A percentile compares a stretch with the other conserved stretches of the same genome.
Conservation (phyloP, 2,329 filamentous ascomycete species). For the Leptographium radiaticola region DNA sequence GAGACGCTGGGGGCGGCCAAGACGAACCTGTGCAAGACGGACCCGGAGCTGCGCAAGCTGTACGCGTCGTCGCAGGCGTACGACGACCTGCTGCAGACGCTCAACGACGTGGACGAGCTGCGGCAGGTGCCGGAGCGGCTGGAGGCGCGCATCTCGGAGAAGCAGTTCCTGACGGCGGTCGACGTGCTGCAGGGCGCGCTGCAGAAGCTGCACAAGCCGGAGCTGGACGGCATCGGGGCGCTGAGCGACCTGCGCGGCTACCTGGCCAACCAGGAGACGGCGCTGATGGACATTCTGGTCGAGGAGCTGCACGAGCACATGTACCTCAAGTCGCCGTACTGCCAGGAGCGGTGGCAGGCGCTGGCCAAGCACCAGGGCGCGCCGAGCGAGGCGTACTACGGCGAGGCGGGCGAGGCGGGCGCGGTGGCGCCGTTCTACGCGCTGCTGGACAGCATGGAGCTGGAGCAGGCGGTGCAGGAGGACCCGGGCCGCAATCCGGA, state of each 20-base stretch:
- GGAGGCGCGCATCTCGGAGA: conserved; percentile 90
- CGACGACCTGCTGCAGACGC: conserved; percentile 72
- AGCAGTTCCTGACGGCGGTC: conserved; percentile 84
- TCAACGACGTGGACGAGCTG: conserved; percentile 77
- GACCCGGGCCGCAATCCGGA: conserved; percentile 90
- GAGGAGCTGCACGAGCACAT: conserved; percentile 95
- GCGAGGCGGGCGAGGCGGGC: not conserved
- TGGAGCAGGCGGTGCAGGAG: conserved; percentile 54
- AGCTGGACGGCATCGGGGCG: conserved; percentile 83
- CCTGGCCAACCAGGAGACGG: conserved; percentile 82
- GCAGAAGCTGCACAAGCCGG: conserved; percentile 69
- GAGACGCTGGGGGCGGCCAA: conserved; percentile 74
- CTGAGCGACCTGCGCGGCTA: conserved; percentile 77
- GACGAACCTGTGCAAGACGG: conserved; percentile 66
- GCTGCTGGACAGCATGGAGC: conserved; percentile 47
- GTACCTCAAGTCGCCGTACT: conserved; percentile 95
- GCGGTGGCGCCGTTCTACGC: conserved; percentile 40
- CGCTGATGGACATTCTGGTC: conserved; percentile 86
- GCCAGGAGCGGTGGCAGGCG: conserved; percentile 86
- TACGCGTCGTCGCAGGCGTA: conserved; percentile 82
- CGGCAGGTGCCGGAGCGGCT: conserved; percentile 82
- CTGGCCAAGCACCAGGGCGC: conserved; percentile 53
- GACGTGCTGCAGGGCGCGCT: conserved; percentile 83
- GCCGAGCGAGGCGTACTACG: not conserved
- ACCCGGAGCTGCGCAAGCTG: conserved; percentile 82